Conservation (phyloP, 768 basidiomycete genomes). For the Boletus eberwhitei region DNA sequence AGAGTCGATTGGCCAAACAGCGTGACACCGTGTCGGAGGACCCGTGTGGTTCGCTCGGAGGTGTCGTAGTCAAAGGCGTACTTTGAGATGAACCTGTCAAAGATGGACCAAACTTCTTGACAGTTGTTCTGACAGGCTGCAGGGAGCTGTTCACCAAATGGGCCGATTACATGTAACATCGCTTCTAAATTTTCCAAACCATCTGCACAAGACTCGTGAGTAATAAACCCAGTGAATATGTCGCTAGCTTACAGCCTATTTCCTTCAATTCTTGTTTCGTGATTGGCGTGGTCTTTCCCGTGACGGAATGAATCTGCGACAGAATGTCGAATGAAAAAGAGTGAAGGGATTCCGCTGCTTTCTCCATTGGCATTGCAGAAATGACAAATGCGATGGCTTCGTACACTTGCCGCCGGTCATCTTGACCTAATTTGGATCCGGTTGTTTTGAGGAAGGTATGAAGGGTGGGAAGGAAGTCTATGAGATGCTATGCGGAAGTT, state of each 20-base stretch:
- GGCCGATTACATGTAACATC: slow-evolving; percentile 81
- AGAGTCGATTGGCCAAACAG: slow-evolving; percentile 72
- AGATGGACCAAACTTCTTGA: slow-evolving; percentile 76
- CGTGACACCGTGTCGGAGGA: slow-evolving; percentile 77
- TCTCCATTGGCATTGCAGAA: slow-evolving; percentile 87
- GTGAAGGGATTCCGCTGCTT: slow-evolving; percentile 81
- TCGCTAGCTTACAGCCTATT: slow-evolving; percentile 57
- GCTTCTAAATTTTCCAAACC: slow-evolving; percentile 88
- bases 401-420: slow-evolving; percentile 88
- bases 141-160: slow-evolving; percentile 82
- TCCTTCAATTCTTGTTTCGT: slow-evolving; percentile 70
- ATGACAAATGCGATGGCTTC: slow-evolving; percentile 97
- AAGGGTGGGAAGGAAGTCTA: slow-evolving; percentile 87
- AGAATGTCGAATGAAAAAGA: slow-evolving; percentile 87
- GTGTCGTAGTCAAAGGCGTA: slow-evolving; percentile 74
- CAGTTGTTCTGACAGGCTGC: slow-evolving; percentile 73
- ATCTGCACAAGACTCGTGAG: slow-evolving; percentile 43
- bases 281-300: slow-evolving; percentile 49
- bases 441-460: slow-evolving; percentile 83
- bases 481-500: slow-evolving; percentile 61
- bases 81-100: slow-evolving; percentile 76
- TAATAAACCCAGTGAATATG: background rate
- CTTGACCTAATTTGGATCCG: slow-evolving; percentile 75
- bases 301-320: slow-evolving; percentile 63
- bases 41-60: slow-evolving; percentile 80